Percentiles rank a stretch among this genome's conserved stretches.
phyloP scores from a whole-genome alignment of 2,329 filamentous ascomycete genomes.

The Cordyceps fumosorosea region DNA sequence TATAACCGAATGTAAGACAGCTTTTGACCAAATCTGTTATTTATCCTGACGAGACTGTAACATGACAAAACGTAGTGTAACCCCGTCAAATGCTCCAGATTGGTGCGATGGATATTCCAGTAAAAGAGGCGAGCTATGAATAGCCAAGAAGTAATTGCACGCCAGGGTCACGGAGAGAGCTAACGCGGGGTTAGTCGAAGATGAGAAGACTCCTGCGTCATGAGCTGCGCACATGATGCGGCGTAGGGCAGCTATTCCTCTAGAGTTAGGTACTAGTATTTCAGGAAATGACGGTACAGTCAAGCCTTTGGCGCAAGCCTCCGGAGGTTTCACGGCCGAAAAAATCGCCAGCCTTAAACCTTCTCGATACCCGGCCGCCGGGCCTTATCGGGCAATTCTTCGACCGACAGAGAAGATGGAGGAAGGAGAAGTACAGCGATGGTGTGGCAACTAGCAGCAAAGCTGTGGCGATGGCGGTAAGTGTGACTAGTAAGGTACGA shows the following conservation, averaged over 20 bases:
- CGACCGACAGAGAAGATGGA: background rate
- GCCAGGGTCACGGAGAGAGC: too few relatives aligned
- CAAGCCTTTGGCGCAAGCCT: background rate
- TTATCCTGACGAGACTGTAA: too few relatives aligned
- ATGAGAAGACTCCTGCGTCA: too few relatives aligned
- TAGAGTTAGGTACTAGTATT: background rate
- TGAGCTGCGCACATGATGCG: background rate
- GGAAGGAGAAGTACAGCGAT: background rate
- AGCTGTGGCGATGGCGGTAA: background rate
- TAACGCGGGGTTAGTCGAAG: too few relatives aligned
- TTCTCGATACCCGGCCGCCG: background rate
- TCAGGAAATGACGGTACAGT: background rate
- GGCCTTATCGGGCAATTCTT: background rate
- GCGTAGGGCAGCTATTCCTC: background rate
- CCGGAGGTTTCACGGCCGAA: background rate
- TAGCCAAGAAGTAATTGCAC: too few relatives aligned
- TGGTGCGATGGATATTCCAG: background rate
- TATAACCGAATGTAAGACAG: background rate
- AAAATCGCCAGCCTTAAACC: background rate
- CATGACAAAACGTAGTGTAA: too few relatives aligned
- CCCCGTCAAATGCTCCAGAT: too few relatives aligned
- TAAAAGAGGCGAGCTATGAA: too few relatives aligned
- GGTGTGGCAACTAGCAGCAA: background rate
- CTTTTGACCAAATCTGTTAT: background rate
- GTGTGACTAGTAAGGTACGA: background rate